phyloP scores from a whole-genome alignment of 2,329 filamentous ascomycete genomes.

The Thielaviopsis populi region DNA sequence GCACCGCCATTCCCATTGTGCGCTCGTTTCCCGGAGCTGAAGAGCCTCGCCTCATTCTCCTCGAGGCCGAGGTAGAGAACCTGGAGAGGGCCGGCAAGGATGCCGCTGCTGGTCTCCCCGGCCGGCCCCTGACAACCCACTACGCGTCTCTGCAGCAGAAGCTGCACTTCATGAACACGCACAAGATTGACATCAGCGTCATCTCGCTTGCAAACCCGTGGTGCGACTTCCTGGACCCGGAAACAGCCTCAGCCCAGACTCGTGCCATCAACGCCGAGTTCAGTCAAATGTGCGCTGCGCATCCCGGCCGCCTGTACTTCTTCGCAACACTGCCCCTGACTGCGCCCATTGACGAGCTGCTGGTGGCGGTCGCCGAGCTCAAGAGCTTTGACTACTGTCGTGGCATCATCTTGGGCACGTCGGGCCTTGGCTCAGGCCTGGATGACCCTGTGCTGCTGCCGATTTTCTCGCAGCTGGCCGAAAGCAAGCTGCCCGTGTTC shows the following conservation, averaged over 20 bases:
- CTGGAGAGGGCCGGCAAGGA: constrained; percentile 39
- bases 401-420: constrained; percentile 79
- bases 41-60: constrained; percentile 51
- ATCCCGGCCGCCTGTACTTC: constrained; percentile 58
- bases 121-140: constrained; percentile 67
- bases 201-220: constrained; percentile 86
- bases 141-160: constrained; percentile 72
- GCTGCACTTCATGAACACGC: constrained; percentile 73
- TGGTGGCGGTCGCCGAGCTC: constrained; percentile 50
- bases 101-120: constrained; percentile 39
- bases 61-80: constrained; percentile 35
- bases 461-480: constrained; percentile 55
- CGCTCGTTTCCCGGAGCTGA: constrained; percentile 43
- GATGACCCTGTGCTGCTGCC: constrained; percentile 62
- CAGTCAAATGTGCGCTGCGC: constrained; percentile 50
- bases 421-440: constrained; percentile 62
- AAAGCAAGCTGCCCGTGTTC: constrained; percentile 54
- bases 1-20: constrained; percentile 53
- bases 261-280: constrained; percentile 63
- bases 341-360: constrained; percentile 45
- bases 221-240: constrained; percentile 64
- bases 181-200: constrained; percentile 68
- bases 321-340: constrained; percentile 72
- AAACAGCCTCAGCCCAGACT: constrained; percentile 36
- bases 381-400: constrained; percentile 50